These are phyloP conservation scores for Entomophthora muscae DNA, from an alignment of 371 early-diverging fungal genomes.

Conservation along the genomic window DNA sequence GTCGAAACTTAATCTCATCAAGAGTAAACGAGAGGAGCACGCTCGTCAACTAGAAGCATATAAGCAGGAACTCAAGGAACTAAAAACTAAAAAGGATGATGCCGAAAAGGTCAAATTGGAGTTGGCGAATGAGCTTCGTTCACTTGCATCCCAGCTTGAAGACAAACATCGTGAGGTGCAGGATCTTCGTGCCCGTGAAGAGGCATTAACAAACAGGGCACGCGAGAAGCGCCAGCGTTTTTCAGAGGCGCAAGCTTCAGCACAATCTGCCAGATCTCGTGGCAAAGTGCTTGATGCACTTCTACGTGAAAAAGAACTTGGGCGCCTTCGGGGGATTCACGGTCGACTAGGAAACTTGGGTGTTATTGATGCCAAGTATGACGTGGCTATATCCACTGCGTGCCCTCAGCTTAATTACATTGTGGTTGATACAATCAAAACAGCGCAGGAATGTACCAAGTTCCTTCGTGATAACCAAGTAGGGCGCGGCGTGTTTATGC, in stretches of 20 bases:
- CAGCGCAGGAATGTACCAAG: conserved; percentile 86
- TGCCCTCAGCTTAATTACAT: conserved; percentile 77
- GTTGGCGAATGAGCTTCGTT: not conserved
- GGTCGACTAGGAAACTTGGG: conserved; percentile 96
- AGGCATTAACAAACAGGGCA: conserved; percentile 26
- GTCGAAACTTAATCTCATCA: conserved; percentile 55
- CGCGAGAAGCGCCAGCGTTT: conserved; percentile 16
- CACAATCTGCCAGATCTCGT: conserved; percentile 49
- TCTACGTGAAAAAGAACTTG: conserved; percentile 58
- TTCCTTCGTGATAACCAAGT: conserved; percentile 69
- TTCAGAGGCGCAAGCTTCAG: conserved; percentile 26
- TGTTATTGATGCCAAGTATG: conserved; percentile 85
- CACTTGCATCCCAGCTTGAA: not conserved
- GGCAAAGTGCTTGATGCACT: conserved; percentile 54
- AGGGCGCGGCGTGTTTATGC: conserved; percentile 82
- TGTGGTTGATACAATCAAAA: conserved; percentile 88
- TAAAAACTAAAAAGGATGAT: not conserved
- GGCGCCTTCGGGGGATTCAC: conserved; percentile 63
- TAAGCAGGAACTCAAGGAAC: not conserved
- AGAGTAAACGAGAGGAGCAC: conserved; percentile 21
- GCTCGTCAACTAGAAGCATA: not conserved
- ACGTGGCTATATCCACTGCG: conserved; percentile 91
- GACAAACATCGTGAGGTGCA: not conserved
- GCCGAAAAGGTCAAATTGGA: not conserved
- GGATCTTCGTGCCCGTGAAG: conserved; percentile 2